phyloP scores from a whole-genome alignment of 176 grass and related monocot genomes.

The Carex pumila region DNA sequence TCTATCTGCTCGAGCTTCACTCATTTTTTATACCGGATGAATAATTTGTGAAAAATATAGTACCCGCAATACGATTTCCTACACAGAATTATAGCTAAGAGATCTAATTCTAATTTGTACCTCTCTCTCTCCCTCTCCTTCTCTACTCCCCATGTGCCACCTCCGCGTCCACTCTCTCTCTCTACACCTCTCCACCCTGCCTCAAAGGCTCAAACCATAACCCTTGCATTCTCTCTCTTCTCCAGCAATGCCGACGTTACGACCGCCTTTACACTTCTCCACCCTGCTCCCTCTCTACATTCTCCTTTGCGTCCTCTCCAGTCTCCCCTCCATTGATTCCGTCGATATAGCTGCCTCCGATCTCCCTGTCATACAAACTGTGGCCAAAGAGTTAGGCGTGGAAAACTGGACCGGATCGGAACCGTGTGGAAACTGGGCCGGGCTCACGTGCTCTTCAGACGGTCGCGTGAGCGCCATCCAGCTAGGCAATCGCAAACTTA shows the following conservation, averaged over 20 bases:
- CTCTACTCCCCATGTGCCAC: slow-evolving; percentile 12
- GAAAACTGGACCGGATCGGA: neutral
- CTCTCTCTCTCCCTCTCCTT: neutral
- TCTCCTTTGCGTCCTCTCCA: neutral
- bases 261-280: slow-evolving; percentile 4
- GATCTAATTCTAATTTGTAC: neutral
- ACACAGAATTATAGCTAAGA: neutral
- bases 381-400: neutral
- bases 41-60: neutral
- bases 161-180: neutral
- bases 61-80: neutral
- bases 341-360: slow-evolving; percentile 1
- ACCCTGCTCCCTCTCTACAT: neutral
- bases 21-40: neutral
- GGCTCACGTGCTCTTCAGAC: slow-evolving; percentile 6
- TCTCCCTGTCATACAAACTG: neutral
- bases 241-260: slow-evolving; percentile 18
- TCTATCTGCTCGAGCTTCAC: neutral
- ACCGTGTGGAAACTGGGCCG: slow-evolving; percentile 8
- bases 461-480: slow-evolving; percentile 10
- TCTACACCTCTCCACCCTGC: slow-evolving; percentile 8
- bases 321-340: neutral
- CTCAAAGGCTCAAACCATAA: slow-evolving; percentile 1
- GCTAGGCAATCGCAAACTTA: slow-evolving; percentile 1
- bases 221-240: neutral